Evolutionary conservation across 805 yeast species (phyloP).

Genomic region (Brettanomyces anomalus): DNA sequence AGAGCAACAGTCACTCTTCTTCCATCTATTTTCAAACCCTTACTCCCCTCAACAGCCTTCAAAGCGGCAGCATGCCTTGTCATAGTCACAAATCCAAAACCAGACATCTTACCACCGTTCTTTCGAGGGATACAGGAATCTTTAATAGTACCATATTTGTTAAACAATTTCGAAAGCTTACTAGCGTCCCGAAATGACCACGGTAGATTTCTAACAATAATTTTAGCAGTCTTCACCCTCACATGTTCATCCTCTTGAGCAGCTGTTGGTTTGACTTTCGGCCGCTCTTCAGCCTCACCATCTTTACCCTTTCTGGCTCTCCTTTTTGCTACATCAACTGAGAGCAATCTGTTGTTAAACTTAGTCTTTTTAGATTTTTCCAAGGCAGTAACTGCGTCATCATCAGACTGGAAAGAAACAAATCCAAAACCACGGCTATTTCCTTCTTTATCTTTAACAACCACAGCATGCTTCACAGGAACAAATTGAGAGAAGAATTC

Average conservation of each 20-base stretch:
- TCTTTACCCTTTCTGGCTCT: constrained; percentile 58
- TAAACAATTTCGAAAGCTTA: constrained; percentile 59
- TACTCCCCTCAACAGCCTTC: constrained; percentile 65
- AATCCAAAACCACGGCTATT: constrained; percentile 93
- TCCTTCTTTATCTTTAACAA: constrained; percentile 70
- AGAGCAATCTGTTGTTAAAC: constrained; percentile 55
- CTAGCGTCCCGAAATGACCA: constrained; percentile 87
- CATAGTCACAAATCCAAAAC: constrained; percentile 94
- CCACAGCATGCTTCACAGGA: constrained; percentile 91
- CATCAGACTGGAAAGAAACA: constrained; percentile 78
- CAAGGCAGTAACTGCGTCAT: constrained; percentile 74
- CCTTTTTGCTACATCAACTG: constrained; percentile 85
- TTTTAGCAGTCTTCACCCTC: constrained; percentile 59
- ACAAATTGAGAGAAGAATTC: constrained; percentile 86
- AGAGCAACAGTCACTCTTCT: constrained; percentile 91
- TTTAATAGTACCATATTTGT: constrained; percentile 74
- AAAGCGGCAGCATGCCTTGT: constrained; percentile 68
- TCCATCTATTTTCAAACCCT: constrained; percentile 75
- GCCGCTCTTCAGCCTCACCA: not conserved
- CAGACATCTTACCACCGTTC: constrained; percentile 81
- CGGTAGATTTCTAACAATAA: constrained; percentile 87
- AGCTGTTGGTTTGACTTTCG: not conserved
- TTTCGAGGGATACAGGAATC: constrained; percentile 88
- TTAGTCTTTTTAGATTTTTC: constrained; percentile 55
- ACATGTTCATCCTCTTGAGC: constrained; percentile 11